These are phyloP conservation scores for Colletotrichum cordylinicola DNA, from an alignment of 2,329 filamentous ascomycete genomes.

Conservation along the genomic window DNA sequence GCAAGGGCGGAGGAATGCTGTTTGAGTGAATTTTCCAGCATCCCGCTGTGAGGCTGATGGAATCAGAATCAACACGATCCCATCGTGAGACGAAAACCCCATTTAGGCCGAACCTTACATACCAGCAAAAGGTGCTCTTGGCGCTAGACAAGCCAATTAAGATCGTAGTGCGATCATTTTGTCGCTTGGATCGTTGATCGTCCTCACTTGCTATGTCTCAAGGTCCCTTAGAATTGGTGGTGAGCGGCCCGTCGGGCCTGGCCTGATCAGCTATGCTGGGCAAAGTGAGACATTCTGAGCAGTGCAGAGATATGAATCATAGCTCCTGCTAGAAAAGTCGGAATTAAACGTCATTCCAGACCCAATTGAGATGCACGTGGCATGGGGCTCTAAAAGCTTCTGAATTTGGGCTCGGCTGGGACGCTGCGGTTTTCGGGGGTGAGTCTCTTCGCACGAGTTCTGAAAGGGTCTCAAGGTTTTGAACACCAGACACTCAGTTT, in stretches of 20 bases:
- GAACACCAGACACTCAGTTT: neutral
- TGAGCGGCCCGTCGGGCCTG: neutral
- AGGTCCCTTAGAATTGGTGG: neutral
- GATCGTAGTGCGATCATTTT: neutral
- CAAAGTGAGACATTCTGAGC: neutral
- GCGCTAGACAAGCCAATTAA: neutral
- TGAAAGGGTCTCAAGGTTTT: neutral
- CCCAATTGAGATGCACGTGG: neutral
- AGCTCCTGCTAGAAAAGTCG: neutral
- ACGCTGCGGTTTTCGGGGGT: neutral
- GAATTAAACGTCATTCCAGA: neutral
- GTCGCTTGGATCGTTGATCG: neutral
- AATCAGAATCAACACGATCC: neutral
- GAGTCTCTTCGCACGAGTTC: neutral
- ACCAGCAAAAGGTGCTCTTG: neutral
- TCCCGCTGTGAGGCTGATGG: neutral
- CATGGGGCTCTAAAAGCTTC: neutral
- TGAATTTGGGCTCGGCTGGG: neutral
- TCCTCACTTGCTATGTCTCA: neutral
- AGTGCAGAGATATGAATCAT: neutral
- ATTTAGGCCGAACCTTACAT: accelerated
- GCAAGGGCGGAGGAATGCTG: neutral
- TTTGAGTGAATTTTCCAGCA: neutral
- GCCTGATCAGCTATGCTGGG: too few relatives aligned
- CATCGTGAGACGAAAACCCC: neutral